Evolutionary conservation across 2,329 filamentous ascomycete species (phyloP).

Genomic region (Paecilomyces formosus): DNA sequence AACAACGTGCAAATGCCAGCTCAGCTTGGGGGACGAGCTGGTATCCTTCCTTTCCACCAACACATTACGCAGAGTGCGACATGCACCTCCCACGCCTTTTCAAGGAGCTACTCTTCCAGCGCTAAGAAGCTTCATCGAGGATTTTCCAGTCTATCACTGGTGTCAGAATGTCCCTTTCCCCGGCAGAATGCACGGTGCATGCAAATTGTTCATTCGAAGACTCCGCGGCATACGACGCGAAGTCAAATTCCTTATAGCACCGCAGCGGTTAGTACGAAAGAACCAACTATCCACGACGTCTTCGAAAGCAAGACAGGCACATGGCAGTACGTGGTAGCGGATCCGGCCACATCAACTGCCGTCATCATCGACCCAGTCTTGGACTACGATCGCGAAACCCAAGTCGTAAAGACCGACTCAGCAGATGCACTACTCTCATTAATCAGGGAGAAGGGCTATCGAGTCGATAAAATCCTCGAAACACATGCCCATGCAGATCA

Average conservation of each 20-base stretch:
- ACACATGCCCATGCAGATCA: conserved; percentile 58
- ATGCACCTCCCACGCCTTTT: background rate
- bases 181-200: background rate
- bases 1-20: background rate
- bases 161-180: background rate
- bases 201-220: background rate
- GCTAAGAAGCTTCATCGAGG: background rate
- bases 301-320: conserved; percentile 36
- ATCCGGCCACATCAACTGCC: conserved; percentile 41
- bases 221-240: background rate
- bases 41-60: background rate
- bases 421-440: conserved; percentile 47
- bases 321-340: conserved; percentile 37
- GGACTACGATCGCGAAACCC: conserved; percentile 44
- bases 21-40: background rate
- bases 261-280: background rate
- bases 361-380: conserved; percentile 58
- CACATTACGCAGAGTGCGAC: background rate
- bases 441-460: conserved; percentile 40
- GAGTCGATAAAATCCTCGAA: conserved; percentile 49
- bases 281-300: conserved; percentile 21
- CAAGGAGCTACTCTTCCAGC: background rate
- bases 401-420: conserved; percentile 41
- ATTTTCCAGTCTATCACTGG: background rate
- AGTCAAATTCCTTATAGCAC: background rate